Evolutionary conservation across 2,329 filamentous ascomycete genomes (phyloP), one percentile per base, ranked within the genome.

Genomic region (Cladophialophora immunda): DNA sequence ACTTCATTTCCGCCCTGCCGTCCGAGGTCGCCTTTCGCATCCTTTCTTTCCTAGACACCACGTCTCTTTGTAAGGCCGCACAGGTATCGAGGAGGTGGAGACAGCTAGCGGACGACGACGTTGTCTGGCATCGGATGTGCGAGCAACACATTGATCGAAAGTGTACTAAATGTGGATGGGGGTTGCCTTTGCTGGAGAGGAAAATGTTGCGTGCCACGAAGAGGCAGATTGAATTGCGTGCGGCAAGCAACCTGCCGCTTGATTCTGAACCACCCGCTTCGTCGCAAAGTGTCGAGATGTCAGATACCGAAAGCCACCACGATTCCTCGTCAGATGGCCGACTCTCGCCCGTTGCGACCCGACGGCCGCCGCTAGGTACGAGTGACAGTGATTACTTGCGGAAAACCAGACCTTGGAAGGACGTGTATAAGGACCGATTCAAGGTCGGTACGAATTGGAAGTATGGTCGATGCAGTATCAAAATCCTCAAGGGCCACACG

Each of bases 381-480:
- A 62, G 53, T 19, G 57, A 68, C 34, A 55, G 67, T 54, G 69
- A 71, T 47, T 59, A 25, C 22, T 36, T 58, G 15, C 60, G 65
- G 17, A 68, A 36, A 45, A 72, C 67, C 68, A 80, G 93, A 32
- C 93, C 91, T 0, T 99, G 95, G 95, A 99, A 99, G 79, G 93
- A 97, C 68, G 92, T 99, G 0, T 99, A 99, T 82, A 92, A 93
- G 70, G 94, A 97, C 77, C 88, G 92, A 17, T 98, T 94, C 84
- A 95, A 94, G 77, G 93, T 99, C 56, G 94, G 95, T 59, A 95
- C 90, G 67, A 98, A 98, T 78, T 99, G 95, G 95, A 97, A 97
- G 78, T 93, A 97, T 70, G 94, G 95, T 3, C 89, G 94, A 41
- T 98, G 91, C 80, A 90, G 90, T 6, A 90, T 92, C 72, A 93